Evolutionary conservation across 352 stramenopile species (phyloP), one percentile per base, ranked within the genome.

Genomic region (Discostella stelligera): DNA sequence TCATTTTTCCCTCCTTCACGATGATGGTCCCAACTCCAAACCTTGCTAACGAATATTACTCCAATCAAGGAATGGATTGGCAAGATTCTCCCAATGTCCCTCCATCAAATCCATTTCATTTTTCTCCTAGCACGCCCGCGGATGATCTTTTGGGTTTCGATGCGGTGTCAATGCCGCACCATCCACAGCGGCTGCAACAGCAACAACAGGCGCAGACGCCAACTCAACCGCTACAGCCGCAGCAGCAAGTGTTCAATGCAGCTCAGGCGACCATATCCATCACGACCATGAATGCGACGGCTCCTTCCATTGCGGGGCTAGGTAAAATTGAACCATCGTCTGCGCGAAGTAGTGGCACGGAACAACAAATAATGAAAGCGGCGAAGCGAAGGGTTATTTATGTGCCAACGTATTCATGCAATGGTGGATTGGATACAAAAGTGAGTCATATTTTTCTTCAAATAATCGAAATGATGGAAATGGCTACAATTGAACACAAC

Each of bases 371-470:
- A 39, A 21, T 6, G 4, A 78, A 74, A 60, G 53, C 74, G n/a
- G 27, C 27, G 27, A 72, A 71, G 56, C 67, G 53, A 64, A 78
- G 76, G 58, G 49, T 69, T 21, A 65, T 83, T n/a, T 18, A 53
- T 21, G 64, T 83, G 6, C 75, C 75, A 59, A 77, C 67, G 14
- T 83, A 83, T 63, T 74, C 75, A 18, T 74, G 71, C 49, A 83
- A 84, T 55, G 77, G 71, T 23, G 77, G 77, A 14, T 59, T 83
- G 41, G 75, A 81, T 41, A 77, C 56, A 5, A 79, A 79, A 27
- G 39, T 68, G 37, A 66, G 27, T 53, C 27, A 32, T 32, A 5
- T 32, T 32, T 32, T 32, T 32, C 27, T 32, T 32, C 2, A 32
- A 32, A 32, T 32, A 5, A 32, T 32, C 2, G 27, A 32, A 32